Percentiles rank a stretch among this genome's conserved stretches.
Evolutionary conservation across 2,329 filamentous ascomycete genomes (phyloP).

Genomic region (Pseudogymnoascus sp.): DNA sequence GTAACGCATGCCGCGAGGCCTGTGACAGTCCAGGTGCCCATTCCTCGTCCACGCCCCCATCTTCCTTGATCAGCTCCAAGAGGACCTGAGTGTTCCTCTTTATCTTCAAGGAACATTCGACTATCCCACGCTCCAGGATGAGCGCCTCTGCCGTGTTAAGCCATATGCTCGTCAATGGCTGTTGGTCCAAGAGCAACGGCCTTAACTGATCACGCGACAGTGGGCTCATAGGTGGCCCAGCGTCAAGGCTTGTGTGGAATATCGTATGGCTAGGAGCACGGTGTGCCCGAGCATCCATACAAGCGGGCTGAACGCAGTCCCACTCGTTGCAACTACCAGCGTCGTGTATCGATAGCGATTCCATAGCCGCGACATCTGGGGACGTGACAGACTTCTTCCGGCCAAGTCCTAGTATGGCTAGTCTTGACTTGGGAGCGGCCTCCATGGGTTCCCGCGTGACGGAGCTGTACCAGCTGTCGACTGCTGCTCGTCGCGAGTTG

Average conservation of each 20-base stretch:
- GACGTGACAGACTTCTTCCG: conserved; percentile 45
- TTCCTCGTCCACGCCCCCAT: conserved; percentile 53
- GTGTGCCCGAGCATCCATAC: conserved; percentile 16
- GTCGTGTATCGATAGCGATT: conserved; percentile 23
- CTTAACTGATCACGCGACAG: conserved; percentile 44
- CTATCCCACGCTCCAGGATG: conserved; percentile 52
- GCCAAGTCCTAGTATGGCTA: conserved; percentile 41
- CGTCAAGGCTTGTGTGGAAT: conserved; percentile 52
- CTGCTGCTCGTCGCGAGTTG: conserved; percentile 49
- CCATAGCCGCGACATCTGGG: conserved; percentile 11
- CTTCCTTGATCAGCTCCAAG: conserved; percentile 56
- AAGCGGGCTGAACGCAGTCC: conserved; percentile 29
- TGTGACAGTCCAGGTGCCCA: conserved; percentile 34
- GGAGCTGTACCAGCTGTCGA: conserved; percentile 52
- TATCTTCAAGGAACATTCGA: conserved; percentile 51
- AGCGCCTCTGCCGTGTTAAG: conserved; percentile 54
- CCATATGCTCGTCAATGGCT: conserved; percentile 54
- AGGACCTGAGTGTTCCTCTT: conserved; percentile 56
- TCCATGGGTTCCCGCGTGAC: conserved; percentile 39
- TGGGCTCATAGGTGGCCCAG: conserved; percentile 55
- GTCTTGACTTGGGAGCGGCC: conserved; percentile 41
- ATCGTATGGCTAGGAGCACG: conserved; percentile 28
- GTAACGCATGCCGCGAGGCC: conserved; percentile 11
- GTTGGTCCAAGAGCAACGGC: conserved; percentile 47
- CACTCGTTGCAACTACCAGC: conserved; percentile 26